Evolutionary conservation across 148 eudicot species (phyloP).

Genomic region (Dianthus caryophyllus): DNA sequence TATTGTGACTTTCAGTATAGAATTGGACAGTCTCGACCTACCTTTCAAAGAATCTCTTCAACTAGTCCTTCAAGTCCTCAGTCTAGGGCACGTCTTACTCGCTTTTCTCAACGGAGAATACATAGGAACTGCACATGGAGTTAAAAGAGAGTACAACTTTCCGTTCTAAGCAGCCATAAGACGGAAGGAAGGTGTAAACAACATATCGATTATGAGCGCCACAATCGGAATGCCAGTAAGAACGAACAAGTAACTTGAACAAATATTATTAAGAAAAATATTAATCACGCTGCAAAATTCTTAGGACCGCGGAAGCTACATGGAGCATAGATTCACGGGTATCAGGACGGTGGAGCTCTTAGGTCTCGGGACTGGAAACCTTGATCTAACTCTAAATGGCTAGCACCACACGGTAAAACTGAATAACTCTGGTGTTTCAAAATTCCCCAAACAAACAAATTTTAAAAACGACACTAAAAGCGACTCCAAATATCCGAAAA

Average conservation of each 20-base stretch:
- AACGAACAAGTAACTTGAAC: not conserved
- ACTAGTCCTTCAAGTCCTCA: conserved; percentile 60
- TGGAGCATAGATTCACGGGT: conserved; percentile 84
- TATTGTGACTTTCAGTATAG: conserved; percentile 37
- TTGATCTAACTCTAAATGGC: conserved; percentile 56
- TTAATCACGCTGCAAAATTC: conserved; percentile 9
- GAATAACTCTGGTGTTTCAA: not conserved
- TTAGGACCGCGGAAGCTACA: conserved; percentile 84
- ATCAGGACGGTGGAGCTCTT: conserved; percentile 41
- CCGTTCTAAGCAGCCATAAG: conserved; percentile 22
- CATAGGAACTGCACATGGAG: conserved; percentile 39
- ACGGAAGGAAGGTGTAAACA: conserved; percentile 39
- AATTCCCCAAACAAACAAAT: conserved; percentile 7
- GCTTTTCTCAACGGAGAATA: conserved; percentile 72
- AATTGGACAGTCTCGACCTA: conserved; percentile 50
- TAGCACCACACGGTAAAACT: conserved; percentile 67
- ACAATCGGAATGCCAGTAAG: conserved; percentile 46
- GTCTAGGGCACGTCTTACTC: conserved; percentile 72
- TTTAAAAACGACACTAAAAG: conserved; percentile 8
- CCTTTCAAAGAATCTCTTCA: conserved; percentile 50
- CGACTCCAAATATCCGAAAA: conserved; percentile 11
- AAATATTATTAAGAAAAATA: not conserved
- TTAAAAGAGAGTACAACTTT: conserved; percentile 31
- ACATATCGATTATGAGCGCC: conserved; percentile 30
- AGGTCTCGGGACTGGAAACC: conserved; percentile 74